phyloP scores from a whole-genome alignment of 768 basidiomycete genomes.

The Lactifluus echinatus region DNA sequence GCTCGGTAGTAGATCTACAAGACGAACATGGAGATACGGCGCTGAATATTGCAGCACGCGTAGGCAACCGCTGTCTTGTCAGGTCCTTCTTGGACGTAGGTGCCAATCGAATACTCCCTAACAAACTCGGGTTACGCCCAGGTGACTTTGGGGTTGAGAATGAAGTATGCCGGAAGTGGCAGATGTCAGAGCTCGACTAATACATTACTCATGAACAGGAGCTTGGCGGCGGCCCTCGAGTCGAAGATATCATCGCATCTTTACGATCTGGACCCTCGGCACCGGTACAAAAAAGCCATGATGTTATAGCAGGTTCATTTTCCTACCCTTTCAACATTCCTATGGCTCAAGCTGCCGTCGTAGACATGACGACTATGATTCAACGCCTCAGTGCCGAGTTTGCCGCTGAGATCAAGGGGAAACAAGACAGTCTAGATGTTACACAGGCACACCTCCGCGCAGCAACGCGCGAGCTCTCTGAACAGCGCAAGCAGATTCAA shows the following conservation, averaged over 20 bases:
- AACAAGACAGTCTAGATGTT: slow-evolving; percentile 81
- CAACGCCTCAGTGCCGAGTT: slow-evolving; percentile 73
- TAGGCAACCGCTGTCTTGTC: slow-evolving; percentile 85
- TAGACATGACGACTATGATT: slow-evolving; percentile 84
- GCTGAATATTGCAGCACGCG: slow-evolving; percentile 87
- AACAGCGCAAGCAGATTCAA: slow-evolving; percentile 80
- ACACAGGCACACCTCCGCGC: slow-evolving; percentile 82
- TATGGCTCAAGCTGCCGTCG: slow-evolving; percentile 12
- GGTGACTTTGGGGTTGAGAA: slow-evolving; percentile 93
- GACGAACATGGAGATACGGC: slow-evolving; percentile 96
- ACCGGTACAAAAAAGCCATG: slow-evolving; percentile 82
- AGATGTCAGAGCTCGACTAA: slow-evolving; percentile 6
- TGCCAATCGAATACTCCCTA: slow-evolving; percentile 80
- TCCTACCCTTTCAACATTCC: neutral
- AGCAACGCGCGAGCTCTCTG: slow-evolving; percentile 83
- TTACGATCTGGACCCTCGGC: slow-evolving; percentile 64
- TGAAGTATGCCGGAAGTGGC: slow-evolving; percentile 46
- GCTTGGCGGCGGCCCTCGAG: slow-evolving; percentile 55
- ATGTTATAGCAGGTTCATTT: slow-evolving; percentile 64
- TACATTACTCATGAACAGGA: slow-evolving; percentile 40
- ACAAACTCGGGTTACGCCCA: slow-evolving; percentile 88
- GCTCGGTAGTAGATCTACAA: slow-evolving; percentile 78
- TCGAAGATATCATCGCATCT: slow-evolving; percentile 73
- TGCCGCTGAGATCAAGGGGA: slow-evolving; percentile 71
- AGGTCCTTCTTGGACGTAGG: slow-evolving; percentile 84